Base-by-base conservation (phyloP, 495 filamentous ascomycete species). In the Xylaria bambusicola region DNA sequence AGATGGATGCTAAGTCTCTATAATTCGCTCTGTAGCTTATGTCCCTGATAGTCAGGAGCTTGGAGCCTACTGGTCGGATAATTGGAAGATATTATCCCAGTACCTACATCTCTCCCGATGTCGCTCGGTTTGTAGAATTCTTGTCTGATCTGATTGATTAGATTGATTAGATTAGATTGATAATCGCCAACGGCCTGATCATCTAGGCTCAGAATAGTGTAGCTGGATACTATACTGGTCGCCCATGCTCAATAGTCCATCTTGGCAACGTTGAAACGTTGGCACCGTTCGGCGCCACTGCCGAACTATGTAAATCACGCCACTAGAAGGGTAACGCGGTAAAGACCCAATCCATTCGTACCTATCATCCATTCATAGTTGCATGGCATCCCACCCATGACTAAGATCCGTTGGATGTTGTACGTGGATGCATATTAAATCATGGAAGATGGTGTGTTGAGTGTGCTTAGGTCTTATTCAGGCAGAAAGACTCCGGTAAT, bases 161-260 rank as follows among this genome's bases (percentile, higher is more conserved):
- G 66, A 68, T 68, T 66, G 66, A 68, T 68, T 65, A 68, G 66
- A 68, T 68, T 58, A 53, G 23, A 41, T 62, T 52, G 49, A 52
- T 52, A 52, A 52, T 21, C 35, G 5, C 3, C 6, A 52, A 15
- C 49, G 29, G 6, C 36, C 29, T 24, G 12, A 8, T 27, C 8
- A 21, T 52, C 29, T 36, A 23, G 12, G 13, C 49, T 17, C 31
- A 27, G 29, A 33, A 20, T 52, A 17, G 31, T 52, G n/a, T n/a
- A n/a, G n/a, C n/a, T n/a, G n/a, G n/a, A n/a, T n/a, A n/a, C n/a
- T n/a, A n/a, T n/a, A n/a, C n/a, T 20, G 15, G 26, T 13, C 5
- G 26, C 12, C 17, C 44, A 7, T 24, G 15, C 24, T 31, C 31
- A 10, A 52, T 17, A 12, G 31, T 15, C 10, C 31, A 24, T 52